Evolutionary conservation across 2,329 filamentous ascomycete genomes (phyloP).

Genomic region (Plectosphaerella cucumerina): DNA sequence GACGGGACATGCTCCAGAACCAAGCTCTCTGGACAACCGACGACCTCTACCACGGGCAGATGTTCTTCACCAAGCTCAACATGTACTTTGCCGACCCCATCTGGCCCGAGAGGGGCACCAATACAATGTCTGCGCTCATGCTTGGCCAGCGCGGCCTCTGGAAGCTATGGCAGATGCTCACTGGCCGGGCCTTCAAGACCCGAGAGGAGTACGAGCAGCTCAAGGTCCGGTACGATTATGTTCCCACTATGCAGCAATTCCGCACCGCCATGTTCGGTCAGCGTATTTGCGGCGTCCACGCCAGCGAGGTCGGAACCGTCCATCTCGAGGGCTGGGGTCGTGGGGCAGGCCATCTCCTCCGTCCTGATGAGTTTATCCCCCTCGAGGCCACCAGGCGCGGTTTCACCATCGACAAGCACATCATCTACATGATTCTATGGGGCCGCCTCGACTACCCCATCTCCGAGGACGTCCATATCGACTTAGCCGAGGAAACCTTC

Average conservation of each 20-base stretch:
- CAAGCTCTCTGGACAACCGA: conserved; percentile 48
- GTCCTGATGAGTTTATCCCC: conserved; percentile 56
- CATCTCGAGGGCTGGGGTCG: conserved; percentile 55
- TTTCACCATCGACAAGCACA: conserved; percentile 48
- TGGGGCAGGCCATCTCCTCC: conserved; percentile 39
- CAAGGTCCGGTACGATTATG: conserved; percentile 54
- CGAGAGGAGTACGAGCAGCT: conserved; percentile 49
- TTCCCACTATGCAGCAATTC: conserved; percentile 20
- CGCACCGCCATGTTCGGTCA: conserved; percentile 12
- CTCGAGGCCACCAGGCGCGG: conserved; percentile 49
- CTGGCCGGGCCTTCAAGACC: conserved; percentile 46
- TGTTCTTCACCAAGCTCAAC: conserved; percentile 69
- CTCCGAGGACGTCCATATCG: conserved; percentile 15
- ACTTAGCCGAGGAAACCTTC: conserved; percentile 10
- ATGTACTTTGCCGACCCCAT: conserved; percentile 65
- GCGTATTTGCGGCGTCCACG: conserved; percentile 46
- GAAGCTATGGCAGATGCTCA: conserved; percentile 56
- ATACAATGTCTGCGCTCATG: conserved; percentile 51
- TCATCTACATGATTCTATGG: conserved; percentile 56
- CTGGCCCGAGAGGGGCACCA: conserved; percentile 50
- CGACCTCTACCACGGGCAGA: conserved; percentile 57
- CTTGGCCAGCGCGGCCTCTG: conserved; percentile 54
- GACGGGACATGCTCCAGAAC: conserved; percentile 52
- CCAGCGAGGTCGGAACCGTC: conserved; percentile 45
- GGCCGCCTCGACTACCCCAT: conserved; percentile 49